Conservation (phyloP, 306 rosid species). For the Vigna nakashimae region DNA sequence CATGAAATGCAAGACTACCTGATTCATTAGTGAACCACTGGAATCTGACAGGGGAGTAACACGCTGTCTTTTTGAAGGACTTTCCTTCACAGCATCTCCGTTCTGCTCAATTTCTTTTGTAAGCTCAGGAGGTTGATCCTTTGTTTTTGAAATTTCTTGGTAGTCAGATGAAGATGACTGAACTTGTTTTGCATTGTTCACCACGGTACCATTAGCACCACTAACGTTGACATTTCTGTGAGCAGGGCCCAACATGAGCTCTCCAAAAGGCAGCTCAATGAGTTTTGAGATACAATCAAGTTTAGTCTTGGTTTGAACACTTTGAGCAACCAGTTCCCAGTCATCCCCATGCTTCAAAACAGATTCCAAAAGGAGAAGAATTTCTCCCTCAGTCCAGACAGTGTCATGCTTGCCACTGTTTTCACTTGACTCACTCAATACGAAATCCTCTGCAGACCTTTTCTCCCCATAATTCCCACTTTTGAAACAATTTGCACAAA, state of each 20-base stretch:
- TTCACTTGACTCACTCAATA: constrained; percentile 54
- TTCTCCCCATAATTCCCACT: constrained; percentile 76
- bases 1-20: constrained; percentile 51
- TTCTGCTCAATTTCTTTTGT: constrained; percentile 56
- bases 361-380: constrained; percentile 87
- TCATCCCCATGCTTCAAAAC: constrained; percentile 93
- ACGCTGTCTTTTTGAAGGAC: constrained; percentile 70
- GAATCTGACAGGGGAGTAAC: constrained; percentile 59
- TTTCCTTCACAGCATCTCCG: constrained; percentile 63
- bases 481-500: constrained; percentile 74
- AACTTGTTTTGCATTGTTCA: constrained; percentile 52
- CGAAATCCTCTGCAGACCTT: constrained; percentile 68
- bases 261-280: constrained; percentile 91
- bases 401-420: constrained; percentile 48
- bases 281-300: constrained; percentile 84
- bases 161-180: constrained; percentile 52
- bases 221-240: constrained; percentile 48
- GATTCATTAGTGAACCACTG: constrained; percentile 79
- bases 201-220: constrained; percentile 45
- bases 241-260: constrained; percentile 65
- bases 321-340: constrained; percentile 91
- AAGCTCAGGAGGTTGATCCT: constrained; percentile 56
- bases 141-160: constrained; percentile 56
- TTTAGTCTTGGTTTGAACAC: constrained; percentile 76
- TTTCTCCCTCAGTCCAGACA: constrained; percentile 91